phyloP scores from a whole-genome alignment of 1,284 basidiomycete species.

The Cryptococcus sp. region DNA sequence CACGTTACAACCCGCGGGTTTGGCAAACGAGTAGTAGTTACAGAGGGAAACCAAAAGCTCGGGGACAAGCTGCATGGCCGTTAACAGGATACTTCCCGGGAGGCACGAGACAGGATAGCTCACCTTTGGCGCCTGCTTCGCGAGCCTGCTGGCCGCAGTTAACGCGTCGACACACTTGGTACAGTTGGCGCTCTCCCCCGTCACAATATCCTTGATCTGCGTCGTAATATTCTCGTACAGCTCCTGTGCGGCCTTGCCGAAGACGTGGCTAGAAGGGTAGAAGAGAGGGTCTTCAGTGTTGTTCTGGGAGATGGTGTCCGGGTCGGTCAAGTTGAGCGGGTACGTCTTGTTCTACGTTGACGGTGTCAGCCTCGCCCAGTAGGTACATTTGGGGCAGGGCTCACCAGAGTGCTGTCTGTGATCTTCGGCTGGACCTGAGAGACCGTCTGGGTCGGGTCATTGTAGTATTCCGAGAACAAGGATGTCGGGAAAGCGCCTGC shows the following conservation, averaged over 20 bases:
- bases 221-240: conserved; percentile 56
- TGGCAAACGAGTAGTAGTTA: conserved; percentile 58
- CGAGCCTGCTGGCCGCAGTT: conserved; percentile 9
- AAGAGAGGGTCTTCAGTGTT: conserved; percentile 63
- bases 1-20: conserved; percentile 53
- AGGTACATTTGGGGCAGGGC: not conserved
- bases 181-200: conserved; percentile 52
- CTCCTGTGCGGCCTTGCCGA: conserved; percentile 24
- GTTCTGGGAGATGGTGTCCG: conserved; percentile 57
- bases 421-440: conserved; percentile 67
- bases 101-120: conserved; percentile 57
- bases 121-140: conserved; percentile 63
- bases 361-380: not conserved
- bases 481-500: conserved; percentile 38
- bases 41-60: conserved; percentile 61
- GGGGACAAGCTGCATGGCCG: conserved; percentile 47
- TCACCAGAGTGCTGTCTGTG: conserved; percentile 58
- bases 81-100: conserved; percentile 46
- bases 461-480: conserved; percentile 57
- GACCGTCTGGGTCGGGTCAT: conserved; percentile 64
- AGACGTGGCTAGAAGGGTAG: conserved; percentile 59
- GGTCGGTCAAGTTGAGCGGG: conserved; percentile 60
- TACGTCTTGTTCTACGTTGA: conserved; percentile 51
- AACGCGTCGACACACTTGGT: conserved; percentile 62
- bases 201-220: conserved; percentile 58